Evolutionary conservation across 108 stramenopile species (phyloP), one percentile per base, ranked within the genome.

Genomic region (Parietichytrium sp.): DNA sequence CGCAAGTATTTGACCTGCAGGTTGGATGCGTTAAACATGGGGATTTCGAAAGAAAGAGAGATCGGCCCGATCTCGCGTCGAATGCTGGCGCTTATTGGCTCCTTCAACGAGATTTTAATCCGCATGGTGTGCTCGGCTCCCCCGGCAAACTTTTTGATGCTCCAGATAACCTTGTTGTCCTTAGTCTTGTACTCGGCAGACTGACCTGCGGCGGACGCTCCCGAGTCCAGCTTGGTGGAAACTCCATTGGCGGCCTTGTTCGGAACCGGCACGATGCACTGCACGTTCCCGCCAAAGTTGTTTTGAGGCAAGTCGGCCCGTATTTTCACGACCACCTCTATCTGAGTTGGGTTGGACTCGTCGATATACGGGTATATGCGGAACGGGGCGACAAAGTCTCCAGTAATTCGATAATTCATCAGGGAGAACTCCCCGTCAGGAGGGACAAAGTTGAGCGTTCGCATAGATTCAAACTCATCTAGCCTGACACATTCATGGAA

Each of bases 341-440:
- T 79, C 85, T 93, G 95, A 84, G 92, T 94, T 18, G 96, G 91
- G 52, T 91, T 92, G 6, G 87, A 86, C 86, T 97, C 96, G 48
- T 96, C 96, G 81, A 99, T 92, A 45, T 91, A 87, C 3, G 97
- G 98, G 52, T 96, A 95, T 81, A 99, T 94, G 27, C 96, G 93
- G 84, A 99, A 99, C 10, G 98, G 98, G 4, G 94, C 93, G 31
- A 93, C 89, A 89, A 98, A 99, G 78, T 99, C 97, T 49, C 93
- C 93, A 18, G 97, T 95, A 55, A 96, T 88, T 47, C 98, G 92
- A 80, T 99, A 99, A 83, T 95, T 97, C 48, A 99, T 90, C 36
- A 97, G 92, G n/a, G 95, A 91, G 84, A 99, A 99, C 87, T 99
- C 98, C 77, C 98, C 98, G 84, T 99, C 98, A n/a, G 98, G 98